Evolutionary conservation across 2,329 filamentous ascomycete species (phyloP), one percentile per base, ranked within the genome.

Genomic region (Aspergillus transmontanensis): DNA sequence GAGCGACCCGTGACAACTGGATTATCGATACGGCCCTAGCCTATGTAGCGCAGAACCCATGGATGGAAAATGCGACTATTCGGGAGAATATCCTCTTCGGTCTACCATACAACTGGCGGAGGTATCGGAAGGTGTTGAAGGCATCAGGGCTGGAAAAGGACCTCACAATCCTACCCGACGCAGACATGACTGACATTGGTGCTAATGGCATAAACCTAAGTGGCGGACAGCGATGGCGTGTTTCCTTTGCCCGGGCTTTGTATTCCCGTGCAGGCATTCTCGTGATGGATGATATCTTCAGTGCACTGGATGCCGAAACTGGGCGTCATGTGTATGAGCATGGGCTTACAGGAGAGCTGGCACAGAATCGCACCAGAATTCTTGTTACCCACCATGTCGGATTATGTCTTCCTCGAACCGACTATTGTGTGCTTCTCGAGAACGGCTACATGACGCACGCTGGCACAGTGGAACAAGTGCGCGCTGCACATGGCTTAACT

Each of bases 161-260:
- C 69, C 80, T 96, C 36, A 85, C 89, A 19, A 92, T 93, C 81
- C 83, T 96, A 19, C 80, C 86, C 0, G 90, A 94, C 71, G 92
- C 92, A 4, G 91, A 95, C 69, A 78, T 86, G 54, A 96, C 93
- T 0, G 90, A 94, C 71, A 91, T 96, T 58, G 92, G 92, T 12
- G 90, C 91, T 3, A 94, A 94, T 65, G 92, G 92, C 7, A 91
- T 95, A 69, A 94, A 94, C 69, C 81, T 96, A 7, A 93, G 89
- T 65, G 92, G 93, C 66, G 93, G 92, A 0, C 92, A 96, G 76
- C 88, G 91, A 71, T 94, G 92, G 90, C 86, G 92, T 58, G 85
- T 95, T 36, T 92, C 90, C 0, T 87, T 96, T 68, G 92, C 92
- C 2, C 84, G 92, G 54, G 91, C 92, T 0, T 82, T 95, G 21